phyloP scores from a whole-genome alignment of 305 asterid species.

The Solanum hybrid region DNA sequence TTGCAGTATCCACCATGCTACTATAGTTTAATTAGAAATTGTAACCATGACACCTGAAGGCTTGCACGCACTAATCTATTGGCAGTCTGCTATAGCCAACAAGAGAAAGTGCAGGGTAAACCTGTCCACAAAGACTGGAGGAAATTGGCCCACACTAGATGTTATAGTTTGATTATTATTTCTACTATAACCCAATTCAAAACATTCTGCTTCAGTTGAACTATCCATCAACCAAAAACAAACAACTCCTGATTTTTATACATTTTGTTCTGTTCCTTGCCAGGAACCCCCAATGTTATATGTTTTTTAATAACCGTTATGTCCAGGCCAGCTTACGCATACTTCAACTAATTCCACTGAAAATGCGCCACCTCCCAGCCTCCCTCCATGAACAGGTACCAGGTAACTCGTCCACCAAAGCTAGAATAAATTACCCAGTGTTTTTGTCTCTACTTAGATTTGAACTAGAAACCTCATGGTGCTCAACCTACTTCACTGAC shows the following conservation, averaged over 20 bases:
- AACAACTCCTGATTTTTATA: neutral
- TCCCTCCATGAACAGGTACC: neutral
- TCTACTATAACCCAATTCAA: neutral
- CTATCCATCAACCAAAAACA: neutral
- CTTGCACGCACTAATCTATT: neutral
- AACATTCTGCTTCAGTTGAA: neutral
- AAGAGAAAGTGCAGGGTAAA: neutral
- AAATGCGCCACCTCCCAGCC: neutral
- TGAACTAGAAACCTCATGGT: neutral
- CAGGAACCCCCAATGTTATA: neutral
- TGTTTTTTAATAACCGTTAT: neutral
- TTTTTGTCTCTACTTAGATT: neutral
- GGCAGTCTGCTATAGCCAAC: neutral
- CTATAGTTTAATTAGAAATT: neutral
- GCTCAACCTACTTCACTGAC: neutral
- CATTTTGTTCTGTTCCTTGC: neutral
- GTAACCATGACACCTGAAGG: neutral
- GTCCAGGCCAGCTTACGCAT: neutral
- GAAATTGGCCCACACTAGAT: neutral
- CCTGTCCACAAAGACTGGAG: neutral
- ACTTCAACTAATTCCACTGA: neutral
- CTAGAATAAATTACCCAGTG: neutral
- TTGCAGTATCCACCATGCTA: neutral
- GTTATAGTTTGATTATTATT: neutral
- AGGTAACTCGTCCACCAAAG: neutral